Conservation (phyloP, 176 grass and related monocot species). For the Triticum timopheevii region DNA sequence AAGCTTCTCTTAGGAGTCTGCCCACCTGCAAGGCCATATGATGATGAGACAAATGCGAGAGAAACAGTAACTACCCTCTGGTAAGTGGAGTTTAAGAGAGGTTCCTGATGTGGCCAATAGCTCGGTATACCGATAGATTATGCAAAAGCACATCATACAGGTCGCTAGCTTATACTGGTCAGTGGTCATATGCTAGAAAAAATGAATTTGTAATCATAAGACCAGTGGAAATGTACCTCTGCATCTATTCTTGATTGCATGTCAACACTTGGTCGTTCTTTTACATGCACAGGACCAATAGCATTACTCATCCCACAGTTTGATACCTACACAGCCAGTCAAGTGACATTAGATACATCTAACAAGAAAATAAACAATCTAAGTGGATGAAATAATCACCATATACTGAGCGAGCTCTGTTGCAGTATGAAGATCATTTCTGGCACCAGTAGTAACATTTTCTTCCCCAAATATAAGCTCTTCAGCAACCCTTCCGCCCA, state of each 20-base stretch:
- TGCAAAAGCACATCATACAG: not conserved
- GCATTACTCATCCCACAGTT: conserved; percentile 94
- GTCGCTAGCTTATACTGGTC: not conserved
- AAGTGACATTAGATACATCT: not conserved
- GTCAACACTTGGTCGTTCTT: conserved; percentile 77
- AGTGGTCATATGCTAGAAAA: conserved; percentile 1
- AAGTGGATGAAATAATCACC: conserved; percentile 50
- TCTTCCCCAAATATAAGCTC: conserved; percentile 99
- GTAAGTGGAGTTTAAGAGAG: not conserved
- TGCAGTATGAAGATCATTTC: conserved; percentile 87
- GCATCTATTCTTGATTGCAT: conserved; percentile 99
- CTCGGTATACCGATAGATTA: conserved; percentile 4
- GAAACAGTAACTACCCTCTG: not conserved
- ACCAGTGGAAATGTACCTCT: conserved; percentile 53
- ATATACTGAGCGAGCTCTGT: conserved; percentile 98
- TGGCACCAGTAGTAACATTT: conserved; percentile 90
- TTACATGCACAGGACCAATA: conserved; percentile 94
- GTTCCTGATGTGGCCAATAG: not conserved
- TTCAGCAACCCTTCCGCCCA: conserved; percentile 97
- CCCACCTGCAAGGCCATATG: conserved; percentile 58
- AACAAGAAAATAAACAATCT: not conserved
- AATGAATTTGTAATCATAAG: not conserved
- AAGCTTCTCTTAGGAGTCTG: conserved; percentile 95
- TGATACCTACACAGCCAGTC: conserved; percentile 66
- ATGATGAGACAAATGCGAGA: conserved; percentile 27